Percentiles rank a stretch among this genome's conserved stretches.
Conservation (phyloP, 345 rosid genomes). For the Turnera subulata region DNA sequence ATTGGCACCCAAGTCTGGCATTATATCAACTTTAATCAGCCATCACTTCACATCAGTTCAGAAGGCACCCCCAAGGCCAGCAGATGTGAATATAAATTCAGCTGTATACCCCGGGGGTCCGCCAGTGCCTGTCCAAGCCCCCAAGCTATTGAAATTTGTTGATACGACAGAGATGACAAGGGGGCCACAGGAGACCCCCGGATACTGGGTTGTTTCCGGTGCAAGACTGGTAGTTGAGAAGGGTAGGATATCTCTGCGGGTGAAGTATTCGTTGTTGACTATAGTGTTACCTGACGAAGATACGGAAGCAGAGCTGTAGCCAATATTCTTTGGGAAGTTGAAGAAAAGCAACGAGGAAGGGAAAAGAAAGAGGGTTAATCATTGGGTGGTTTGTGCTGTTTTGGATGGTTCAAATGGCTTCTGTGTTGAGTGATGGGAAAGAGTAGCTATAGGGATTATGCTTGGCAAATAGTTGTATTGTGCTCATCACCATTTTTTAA, state of each 20-base stretch:
- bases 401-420: too few relatives aligned
- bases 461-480: conserved; percentile 1
- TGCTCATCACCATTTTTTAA: conserved; percentile 1
- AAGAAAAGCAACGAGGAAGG: too few relatives aligned
- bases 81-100: conserved; percentile 87
- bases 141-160: conserved; percentile 76
- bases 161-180: conserved; percentile 91
- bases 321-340: not conserved
- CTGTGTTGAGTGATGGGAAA: too few relatives aligned
- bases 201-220: conserved; percentile 96
- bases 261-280: conserved; percentile 71
- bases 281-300: conserved; percentile 21
- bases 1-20: conserved; percentile 68
- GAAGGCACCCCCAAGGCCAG: conserved; percentile 76
- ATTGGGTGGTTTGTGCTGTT: too few relatives aligned
- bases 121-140: conserved; percentile 80
- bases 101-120: conserved; percentile 96
- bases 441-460: not conserved
- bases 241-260: conserved; percentile 86
- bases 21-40: conserved; percentile 84
- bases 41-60: conserved; percentile 84
- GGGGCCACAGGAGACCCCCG: conserved; percentile 90
- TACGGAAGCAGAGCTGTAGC: conserved; percentile 9
- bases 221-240: conserved; percentile 79
- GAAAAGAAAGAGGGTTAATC: too few relatives aligned